Base-by-base conservation (phyloP, 805 yeast genomes). In the Schwanniomyces vanrijiae region DNA sequence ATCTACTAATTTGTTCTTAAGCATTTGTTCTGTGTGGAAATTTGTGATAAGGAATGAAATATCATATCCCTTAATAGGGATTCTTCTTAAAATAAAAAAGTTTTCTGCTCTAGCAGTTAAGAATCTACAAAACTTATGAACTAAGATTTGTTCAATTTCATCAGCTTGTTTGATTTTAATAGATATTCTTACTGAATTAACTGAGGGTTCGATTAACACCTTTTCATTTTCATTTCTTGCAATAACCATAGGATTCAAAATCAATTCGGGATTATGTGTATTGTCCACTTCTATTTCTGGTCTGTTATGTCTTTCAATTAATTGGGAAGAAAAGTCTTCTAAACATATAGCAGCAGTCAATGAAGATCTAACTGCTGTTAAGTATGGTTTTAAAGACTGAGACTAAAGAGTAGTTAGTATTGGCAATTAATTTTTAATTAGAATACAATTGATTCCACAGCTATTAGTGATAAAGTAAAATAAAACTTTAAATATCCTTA, bases 111-210 rank as follows among this genome's bases (percentile, higher is more conserved):
- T 84, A 44, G 92, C 90, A 16, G 96, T 91, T 62, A 94, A 78
- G 66, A 94, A 94, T 55, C 97, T 77, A 4, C 97, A 87, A 68
- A 94, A 94, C 69, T 91, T 91, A 65, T 90, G 96, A 37, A 94
- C 99, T 53, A 94, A 77, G 49, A 94, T 90, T 59, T 83, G 87
- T 71, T 94, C 99, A 63, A 94, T 91, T 66, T 94, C 99, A 68
- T 94, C 99, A 10, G 96, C 96, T 69, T 94, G 99, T 68, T 94
- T 94, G 67, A 94, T 92, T 65, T 86, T 88, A 58, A 94, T 86
- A 37, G 94, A 86, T 21, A 94, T 86, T 62, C 99, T 80, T 34
- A 91, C 88, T 1, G 96, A 88, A 69, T 94, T 94, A 62, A 94
- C 86, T 52, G 96, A 86, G 10, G 97, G 90, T 66, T 94, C 99